A percentile compares a stretch with the other conserved stretches of the same genome.
Conservation (phyloP, 2,329 filamentous ascomycete genomes). For the Hymenoscyphus linearis region DNA sequence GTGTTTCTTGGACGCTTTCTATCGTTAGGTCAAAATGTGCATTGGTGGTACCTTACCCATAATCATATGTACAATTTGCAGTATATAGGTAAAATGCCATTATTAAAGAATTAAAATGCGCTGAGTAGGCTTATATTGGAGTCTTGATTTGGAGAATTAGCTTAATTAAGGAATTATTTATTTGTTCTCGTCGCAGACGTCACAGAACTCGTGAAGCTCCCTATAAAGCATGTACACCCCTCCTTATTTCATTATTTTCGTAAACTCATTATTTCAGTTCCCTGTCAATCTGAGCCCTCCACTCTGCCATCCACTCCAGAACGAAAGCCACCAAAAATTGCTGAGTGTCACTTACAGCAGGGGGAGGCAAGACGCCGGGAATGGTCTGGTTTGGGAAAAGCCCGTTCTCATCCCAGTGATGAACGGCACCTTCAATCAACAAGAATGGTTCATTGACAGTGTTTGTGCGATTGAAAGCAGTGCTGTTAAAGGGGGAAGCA, state of each 20-base stretch:
- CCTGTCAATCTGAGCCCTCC: conserved; percentile 29
- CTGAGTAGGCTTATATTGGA: too few relatives aligned
- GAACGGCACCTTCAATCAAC: conserved; percentile 68
- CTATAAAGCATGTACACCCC: too few relatives aligned
- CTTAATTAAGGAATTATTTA: too few relatives aligned
- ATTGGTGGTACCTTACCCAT: too few relatives aligned
- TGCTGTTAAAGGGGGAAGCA: conserved; percentile 43
- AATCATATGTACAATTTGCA: too few relatives aligned
- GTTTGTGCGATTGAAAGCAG: conserved; percentile 49
- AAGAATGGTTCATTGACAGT: conserved; percentile 64
- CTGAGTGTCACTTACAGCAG: conserved; percentile 54
- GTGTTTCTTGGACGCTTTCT: too few relatives aligned
- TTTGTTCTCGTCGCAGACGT: too few relatives aligned
- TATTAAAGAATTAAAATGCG: too few relatives aligned
- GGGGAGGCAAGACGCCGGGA: conserved; percentile 47
- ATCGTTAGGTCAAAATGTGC: too few relatives aligned
- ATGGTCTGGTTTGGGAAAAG: conserved; percentile 56
- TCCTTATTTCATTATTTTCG: not conserved
- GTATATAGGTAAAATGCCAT: too few relatives aligned
- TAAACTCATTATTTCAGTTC: conserved; percentile 1
- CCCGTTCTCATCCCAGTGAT: conserved; percentile 76
- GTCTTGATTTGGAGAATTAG: too few relatives aligned
- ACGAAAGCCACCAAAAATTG: conserved; percentile 55
- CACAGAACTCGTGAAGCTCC: too few relatives aligned
- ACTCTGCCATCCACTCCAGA: conserved; percentile 61